Conservation (phyloP, 768 basidiomycete species). For the Lactifluus rugatus region DNA sequence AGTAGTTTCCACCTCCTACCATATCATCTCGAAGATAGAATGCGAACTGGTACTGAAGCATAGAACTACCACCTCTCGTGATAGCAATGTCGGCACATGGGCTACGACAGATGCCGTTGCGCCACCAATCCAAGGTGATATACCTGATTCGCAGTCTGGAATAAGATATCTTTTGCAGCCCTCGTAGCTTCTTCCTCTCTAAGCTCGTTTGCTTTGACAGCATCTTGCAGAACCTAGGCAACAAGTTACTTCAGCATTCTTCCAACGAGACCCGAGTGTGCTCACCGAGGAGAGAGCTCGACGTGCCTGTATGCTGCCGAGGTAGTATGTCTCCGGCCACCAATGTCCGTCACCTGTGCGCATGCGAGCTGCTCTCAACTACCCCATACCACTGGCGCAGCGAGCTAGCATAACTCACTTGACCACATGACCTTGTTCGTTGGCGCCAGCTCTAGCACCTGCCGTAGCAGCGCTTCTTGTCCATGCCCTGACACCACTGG, state of each 20-base stretch:
- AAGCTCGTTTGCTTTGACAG: background rate
- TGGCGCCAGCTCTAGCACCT: slow-evolving; percentile 64
- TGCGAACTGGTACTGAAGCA: too few relatives aligned
- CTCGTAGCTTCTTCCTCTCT: slow-evolving; percentile 43
- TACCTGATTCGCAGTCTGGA: too few relatives aligned
- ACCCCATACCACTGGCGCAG: background rate
- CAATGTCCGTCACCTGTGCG: slow-evolving; percentile 50
- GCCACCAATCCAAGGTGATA: too few relatives aligned
- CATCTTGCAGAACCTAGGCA: too few relatives aligned
- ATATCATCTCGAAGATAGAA: too few relatives aligned
- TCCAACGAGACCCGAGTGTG: background rate
- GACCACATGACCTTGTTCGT: too few relatives aligned
- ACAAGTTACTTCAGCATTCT: too few relatives aligned
- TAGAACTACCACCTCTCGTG: slow-evolving; percentile 7
- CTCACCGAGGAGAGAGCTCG: slow-evolving; percentile 41
- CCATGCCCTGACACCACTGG: slow-evolving; percentile 55
- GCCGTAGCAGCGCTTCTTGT: slow-evolving; percentile 52
- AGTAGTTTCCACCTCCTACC: too few relatives aligned
- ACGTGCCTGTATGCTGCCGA: slow-evolving; percentile 32
- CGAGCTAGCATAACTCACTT: slow-evolving; percentile 35
- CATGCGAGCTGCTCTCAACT: background rate
- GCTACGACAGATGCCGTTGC: too few relatives aligned
- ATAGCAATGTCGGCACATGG: too few relatives aligned
- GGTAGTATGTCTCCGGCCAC: slow-evolving; percentile 73
- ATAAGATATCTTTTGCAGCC: slow-evolving; percentile 23